Conservation (phyloP, 2,329 filamentous ascomycete genomes). For the Aquanectria penicillioides region DNA sequence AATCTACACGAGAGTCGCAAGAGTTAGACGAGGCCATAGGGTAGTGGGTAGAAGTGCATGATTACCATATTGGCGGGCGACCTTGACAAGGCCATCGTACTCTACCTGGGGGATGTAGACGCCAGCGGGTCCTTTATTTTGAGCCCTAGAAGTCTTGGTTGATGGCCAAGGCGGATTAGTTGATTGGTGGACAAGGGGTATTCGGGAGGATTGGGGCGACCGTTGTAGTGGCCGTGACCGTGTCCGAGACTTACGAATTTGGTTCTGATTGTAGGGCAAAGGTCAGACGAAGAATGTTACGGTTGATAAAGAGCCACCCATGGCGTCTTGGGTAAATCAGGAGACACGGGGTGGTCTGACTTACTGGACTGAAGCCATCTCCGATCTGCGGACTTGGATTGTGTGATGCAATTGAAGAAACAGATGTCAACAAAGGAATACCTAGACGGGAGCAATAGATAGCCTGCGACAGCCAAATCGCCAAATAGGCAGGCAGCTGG, state of each 20-base stretch:
- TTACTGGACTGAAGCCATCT: conserved; percentile 12
- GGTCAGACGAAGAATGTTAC: too few species aligned
- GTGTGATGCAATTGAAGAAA: background rate
- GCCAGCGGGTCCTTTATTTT: conserved; percentile 31
- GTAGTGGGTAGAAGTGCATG: background rate
- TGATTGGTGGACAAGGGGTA: background rate
- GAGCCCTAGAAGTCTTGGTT: conserved; percentile 10
- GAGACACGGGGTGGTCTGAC: background rate
- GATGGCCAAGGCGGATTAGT: background rate
- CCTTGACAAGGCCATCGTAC: conserved; percentile 67
- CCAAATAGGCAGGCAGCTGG: too few species aligned
- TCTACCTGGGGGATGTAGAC: conserved; percentile 69
- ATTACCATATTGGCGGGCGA: conserved; percentile 65
- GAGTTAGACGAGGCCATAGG: background rate
- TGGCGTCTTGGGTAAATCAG: background rate
- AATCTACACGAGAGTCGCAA: conserved; percentile 22
- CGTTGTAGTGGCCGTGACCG: background rate
- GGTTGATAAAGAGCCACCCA: too few species aligned
- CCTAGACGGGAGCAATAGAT: too few species aligned
- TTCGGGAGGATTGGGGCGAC: background rate
- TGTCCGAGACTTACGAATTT: conserved; percentile 11
- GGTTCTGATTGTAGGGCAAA: background rate
- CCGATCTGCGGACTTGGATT: background rate
- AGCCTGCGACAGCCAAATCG: too few species aligned
- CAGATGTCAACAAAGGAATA: background rate